Percentiles rank a stretch among this genome's conserved stretches.
Conservation (phyloP, 2,329 filamentous ascomycete genomes). For the Phyllosticta citriasiana region DNA sequence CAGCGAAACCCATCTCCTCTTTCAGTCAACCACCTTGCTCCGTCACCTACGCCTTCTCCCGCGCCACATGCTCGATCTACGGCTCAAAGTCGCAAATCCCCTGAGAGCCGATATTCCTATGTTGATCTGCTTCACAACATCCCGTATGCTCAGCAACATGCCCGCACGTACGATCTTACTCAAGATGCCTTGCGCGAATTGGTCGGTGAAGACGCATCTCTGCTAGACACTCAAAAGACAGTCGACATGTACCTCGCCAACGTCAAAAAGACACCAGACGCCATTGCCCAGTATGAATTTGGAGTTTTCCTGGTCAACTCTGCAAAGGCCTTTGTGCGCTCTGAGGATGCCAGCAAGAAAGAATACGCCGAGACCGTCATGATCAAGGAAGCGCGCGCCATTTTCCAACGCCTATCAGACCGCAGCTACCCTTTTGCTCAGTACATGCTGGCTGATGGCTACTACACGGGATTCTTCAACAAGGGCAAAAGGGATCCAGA, state of each 20-base stretch:
- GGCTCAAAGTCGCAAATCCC: constrained; percentile 45
- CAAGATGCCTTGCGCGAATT: constrained; percentile 60
- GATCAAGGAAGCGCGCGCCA: constrained; percentile 76
- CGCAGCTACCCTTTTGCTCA: constrained; percentile 92
- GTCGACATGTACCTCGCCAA: constrained; percentile 96
- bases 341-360: constrained; percentile 15
- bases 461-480: constrained; percentile 86
- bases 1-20: constrained; percentile 48
- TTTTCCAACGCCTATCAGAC: constrained; percentile 76
- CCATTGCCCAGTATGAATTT: constrained; percentile 89
- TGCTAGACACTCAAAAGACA: constrained; percentile 85
- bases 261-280: constrained; percentile 91
- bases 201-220: constrained; percentile 80
- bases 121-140: constrained; percentile 52
- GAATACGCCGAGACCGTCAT: constrained; percentile 42
- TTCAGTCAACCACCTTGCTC: constrained; percentile 34
- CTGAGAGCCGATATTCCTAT: constrained; percentile 49
- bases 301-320: constrained; percentile 88
- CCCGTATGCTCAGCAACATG: constrained; percentile 73
- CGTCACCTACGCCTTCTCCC: constrained; percentile 31
- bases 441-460: constrained; percentile 93
- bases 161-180: constrained; percentile 57
- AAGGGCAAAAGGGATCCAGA: constrained; percentile 90
- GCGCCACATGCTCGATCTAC: constrained; percentile 35
- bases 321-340: constrained; percentile 57